Evolutionary conservation across 495 filamentous ascomycete genomes (phyloP).

Genomic region (Acidomyces sp.): DNA sequence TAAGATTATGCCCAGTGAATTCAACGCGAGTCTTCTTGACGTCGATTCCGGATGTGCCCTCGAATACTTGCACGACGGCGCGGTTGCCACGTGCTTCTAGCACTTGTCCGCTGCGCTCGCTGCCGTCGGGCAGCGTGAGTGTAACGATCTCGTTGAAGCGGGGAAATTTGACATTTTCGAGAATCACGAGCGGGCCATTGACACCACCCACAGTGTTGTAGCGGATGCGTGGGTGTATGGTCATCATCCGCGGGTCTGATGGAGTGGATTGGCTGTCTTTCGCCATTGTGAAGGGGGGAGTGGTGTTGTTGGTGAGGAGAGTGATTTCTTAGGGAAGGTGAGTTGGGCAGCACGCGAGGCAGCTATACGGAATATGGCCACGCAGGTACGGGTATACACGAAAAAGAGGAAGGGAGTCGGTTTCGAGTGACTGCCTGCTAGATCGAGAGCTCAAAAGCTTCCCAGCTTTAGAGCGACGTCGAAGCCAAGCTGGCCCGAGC

Average conservation of each 20-base stretch:
- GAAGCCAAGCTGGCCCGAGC: no score
- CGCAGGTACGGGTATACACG: no score
- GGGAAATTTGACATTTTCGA: constrained; percentile 97
- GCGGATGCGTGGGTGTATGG: constrained; percentile 68
- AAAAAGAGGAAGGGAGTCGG: no score
- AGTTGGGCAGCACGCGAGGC: no score
- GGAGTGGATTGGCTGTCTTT: constrained; percentile 5
- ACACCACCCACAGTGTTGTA: constrained; percentile 99
- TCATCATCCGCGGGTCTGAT: constrained; percentile 60
- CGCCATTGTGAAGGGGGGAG: no score
- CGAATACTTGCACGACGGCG: constrained; percentile 94
- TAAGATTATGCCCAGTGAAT: constrained; percentile 91
- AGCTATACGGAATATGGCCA: no score
- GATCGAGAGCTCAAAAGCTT: no score
- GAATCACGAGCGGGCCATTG: constrained; percentile 92
- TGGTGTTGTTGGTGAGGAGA: no score
- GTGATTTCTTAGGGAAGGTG: no score
- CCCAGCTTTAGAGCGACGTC: no score
- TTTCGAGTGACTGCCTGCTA: no score
- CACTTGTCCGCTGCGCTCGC: constrained; percentile 86
- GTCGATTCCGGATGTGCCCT: constrained; percentile 93
- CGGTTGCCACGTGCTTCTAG: constrained; percentile 83
- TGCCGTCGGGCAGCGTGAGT: constrained; percentile 88
- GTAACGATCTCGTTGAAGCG: constrained; percentile 96
- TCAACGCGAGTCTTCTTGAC: constrained; percentile 99